Evolutionary conservation across 2,329 filamentous ascomycete species (phyloP).

Genomic region (Chrysosporium queenslandicum): DNA sequence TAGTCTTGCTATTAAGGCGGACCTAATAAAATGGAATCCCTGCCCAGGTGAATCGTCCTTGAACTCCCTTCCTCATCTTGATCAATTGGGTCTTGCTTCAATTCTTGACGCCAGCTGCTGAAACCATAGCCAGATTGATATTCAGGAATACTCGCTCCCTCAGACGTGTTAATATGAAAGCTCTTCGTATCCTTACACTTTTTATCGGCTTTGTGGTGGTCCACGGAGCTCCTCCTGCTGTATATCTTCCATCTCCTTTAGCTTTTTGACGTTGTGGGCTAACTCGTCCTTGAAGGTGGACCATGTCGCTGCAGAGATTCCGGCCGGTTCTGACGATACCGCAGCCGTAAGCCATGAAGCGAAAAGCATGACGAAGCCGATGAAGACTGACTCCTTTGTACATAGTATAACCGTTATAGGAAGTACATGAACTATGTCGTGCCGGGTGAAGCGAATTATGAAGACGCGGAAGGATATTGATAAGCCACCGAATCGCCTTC

Average conservation of each 20-base stretch:
- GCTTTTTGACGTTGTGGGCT: no score
- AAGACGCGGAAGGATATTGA: neutral
- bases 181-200: neutral
- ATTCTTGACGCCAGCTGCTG: no score
- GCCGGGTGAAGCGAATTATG: slow-evolving; percentile 2
- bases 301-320: neutral
- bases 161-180: no score
- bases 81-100: neutral
- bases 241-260: no score
- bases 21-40: neutral
- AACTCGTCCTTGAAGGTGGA: neutral
- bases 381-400: neutral
- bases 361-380: neutral
- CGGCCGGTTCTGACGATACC: neutral
- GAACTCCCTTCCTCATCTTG: neutral
- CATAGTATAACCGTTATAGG: neutral
- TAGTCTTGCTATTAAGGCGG: neutral
- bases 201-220: neutral
- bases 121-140: no score
- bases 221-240: neutral
- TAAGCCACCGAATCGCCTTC: neutral
- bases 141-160: no score
- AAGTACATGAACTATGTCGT: neutral
- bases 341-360: neutral
- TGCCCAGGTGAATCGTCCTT: neutral